phyloP scores from a whole-genome alignment of 2,329 filamentous ascomycete genomes.

The Penicillium janthinellum region DNA sequence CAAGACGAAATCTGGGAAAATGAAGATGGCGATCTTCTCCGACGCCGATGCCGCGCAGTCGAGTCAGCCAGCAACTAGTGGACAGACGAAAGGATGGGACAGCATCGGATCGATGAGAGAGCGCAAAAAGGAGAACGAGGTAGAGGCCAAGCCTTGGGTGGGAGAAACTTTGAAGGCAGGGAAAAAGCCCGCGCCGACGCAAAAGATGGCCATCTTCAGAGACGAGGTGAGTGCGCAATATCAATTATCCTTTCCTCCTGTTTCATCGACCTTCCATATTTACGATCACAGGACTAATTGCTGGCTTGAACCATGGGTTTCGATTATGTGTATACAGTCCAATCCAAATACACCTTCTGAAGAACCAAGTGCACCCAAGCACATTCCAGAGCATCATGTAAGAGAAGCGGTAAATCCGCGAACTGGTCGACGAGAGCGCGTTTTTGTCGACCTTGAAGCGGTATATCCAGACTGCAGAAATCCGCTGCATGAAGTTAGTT shows the following conservation, averaged over 20 bases:
- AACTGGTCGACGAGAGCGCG: constrained; percentile 79
- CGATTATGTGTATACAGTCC: constrained; percentile 57
- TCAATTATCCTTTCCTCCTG: constrained; percentile 35
- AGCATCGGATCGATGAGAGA: constrained; percentile 84
- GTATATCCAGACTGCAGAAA: constrained; percentile 79
- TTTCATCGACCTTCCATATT: constrained; percentile 64
- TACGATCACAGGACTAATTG: constrained; percentile 97
- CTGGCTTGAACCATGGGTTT: constrained; percentile 49
- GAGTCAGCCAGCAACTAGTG: constrained; percentile 57
- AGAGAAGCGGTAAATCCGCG: constrained; percentile 81
- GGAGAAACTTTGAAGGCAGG: constrained; percentile 88
- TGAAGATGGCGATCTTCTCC: constrained; percentile 90
- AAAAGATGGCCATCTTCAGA: constrained; percentile 92
- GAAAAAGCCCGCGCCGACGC: constrained; percentile 72
- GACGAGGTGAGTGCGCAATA: constrained; percentile 76
- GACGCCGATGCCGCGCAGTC: constrained; percentile 66
- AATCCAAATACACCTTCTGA: constrained; percentile 42
- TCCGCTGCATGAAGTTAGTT: constrained; percentile 75
- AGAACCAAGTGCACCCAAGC: constrained; percentile 49
- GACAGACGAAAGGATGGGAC: constrained; percentile 77
- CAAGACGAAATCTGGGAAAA: constrained; percentile 66
- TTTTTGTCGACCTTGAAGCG: constrained; percentile 82
- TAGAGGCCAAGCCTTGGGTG: constrained; percentile 85
- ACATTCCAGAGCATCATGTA: constrained; percentile 71
- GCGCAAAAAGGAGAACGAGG: constrained; percentile 88